Evolutionary conservation across 1,284 basidiomycete species (phyloP).

Genomic region (Apiotrichum siamense): DNA sequence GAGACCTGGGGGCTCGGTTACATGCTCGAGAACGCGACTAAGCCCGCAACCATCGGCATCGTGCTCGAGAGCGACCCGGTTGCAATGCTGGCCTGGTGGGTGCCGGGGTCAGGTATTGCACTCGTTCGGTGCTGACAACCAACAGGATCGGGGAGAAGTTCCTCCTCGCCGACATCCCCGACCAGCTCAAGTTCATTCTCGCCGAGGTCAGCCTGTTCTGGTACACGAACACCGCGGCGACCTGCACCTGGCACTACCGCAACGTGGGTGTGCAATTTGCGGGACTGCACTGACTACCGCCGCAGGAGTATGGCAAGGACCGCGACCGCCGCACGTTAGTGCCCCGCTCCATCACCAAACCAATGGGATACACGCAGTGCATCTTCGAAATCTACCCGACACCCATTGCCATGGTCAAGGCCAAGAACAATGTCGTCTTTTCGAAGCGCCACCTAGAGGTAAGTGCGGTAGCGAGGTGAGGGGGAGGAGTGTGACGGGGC

Average conservation of each 20-base stretch:
- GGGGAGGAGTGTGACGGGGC: too few relatives aligned
- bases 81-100: slow-evolving; percentile 46
- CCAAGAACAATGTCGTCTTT: slow-evolving; percentile 40
- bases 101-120: not conserved
- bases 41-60: slow-evolving; percentile 46
- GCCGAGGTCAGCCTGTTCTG: slow-evolving; percentile 47
- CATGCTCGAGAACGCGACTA: slow-evolving; percentile 35
- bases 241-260: slow-evolving; percentile 49
- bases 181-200: slow-evolving; percentile 32
- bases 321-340: slow-evolving; percentile 6
- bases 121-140: not conserved
- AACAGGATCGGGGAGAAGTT: slow-evolving; percentile 49
- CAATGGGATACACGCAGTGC: slow-evolving; percentile 47
- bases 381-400: slow-evolving; percentile 43
- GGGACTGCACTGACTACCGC: too few relatives aligned
- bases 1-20: slow-evolving; percentile 13
- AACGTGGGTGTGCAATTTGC: slow-evolving; percentile 26
- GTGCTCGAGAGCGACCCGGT: slow-evolving; percentile 43
- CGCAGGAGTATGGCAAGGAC: slow-evolving; percentile 21
- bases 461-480: too few relatives aligned
- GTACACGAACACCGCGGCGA: slow-evolving; percentile 45
- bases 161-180: slow-evolving; percentile 1
- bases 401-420: slow-evolving; percentile 40
- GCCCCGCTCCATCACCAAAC: slow-evolving; percentile 34
- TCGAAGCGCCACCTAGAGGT: slow-evolving; percentile 41